Base-by-base conservation (phyloP, 2,329 filamentous ascomycete species). In the Juglanconis juglandina region DNA sequence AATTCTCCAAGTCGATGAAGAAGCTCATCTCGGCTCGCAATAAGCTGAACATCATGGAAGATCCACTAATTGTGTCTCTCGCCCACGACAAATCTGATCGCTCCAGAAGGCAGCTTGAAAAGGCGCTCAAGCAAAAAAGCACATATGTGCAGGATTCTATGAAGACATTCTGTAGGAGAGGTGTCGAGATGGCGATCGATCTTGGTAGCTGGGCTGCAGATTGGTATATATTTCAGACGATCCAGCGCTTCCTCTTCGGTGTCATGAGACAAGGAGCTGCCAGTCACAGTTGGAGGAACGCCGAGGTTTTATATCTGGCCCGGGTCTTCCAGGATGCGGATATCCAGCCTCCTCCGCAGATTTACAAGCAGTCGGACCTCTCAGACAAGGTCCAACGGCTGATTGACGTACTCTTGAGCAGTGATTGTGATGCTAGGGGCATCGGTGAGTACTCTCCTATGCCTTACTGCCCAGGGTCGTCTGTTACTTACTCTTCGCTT, bases 181-280 rank as follows among this genome's bases (percentile, higher is more conserved):
- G 81, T 11, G 51, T 64, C 1, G 77, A 79, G 13, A 77, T 92
- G 1, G 77, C 76, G 30, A 65, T 69, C 3, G 81, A 89, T 50
- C 77, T 92, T 4, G 90, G 90, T 0, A 65, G 77, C 1, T 93
- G 88, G 87, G 88, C 88, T 1, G 81, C 82, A 0, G 87, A 92
- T 53, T 82, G 81, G 53, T 92, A 87, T 68, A 82, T 92, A 32
- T 72, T 73, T 55, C 76, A 75, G 42, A 79, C 81, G 3, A 74
- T 85, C 9, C 71, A 64, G 1, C 66, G 69, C 49, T 73, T 76
- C 56, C 55, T 66, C 65, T 48, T 48, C 68, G 59, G 60, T 64
- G 54, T 65, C 53, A 5, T 46, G 54, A 10, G 56, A 37, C 5
- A 64, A 66, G 30, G 63, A 66, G 10, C 73, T 59, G 61, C 69